These are phyloP conservation scores for Mycena sanguinolenta DNA, from an alignment of 768 basidiomycete species.

Conservation along the genomic window DNA sequence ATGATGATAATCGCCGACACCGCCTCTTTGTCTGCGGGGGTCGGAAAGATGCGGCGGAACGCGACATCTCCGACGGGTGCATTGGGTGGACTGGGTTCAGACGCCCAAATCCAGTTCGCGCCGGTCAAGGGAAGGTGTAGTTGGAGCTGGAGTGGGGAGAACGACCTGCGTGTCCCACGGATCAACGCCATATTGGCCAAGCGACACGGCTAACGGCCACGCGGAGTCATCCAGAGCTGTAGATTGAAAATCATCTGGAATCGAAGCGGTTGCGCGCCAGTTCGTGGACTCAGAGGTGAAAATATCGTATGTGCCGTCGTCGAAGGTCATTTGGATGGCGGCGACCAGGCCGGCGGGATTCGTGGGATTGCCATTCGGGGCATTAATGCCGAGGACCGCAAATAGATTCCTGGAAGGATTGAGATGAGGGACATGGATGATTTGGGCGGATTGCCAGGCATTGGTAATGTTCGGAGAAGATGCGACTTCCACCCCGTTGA, in stretches of 20 bases:
- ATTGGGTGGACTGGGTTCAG: conserved; percentile 31
- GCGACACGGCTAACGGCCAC: conserved; percentile 37
- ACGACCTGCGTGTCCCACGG: conserved; percentile 42
- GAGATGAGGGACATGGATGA: conserved; percentile 33
- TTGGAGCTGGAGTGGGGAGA: conserved; percentile 26
- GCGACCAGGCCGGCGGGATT: conserved; percentile 45
- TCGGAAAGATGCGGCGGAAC: conserved; percentile 44
- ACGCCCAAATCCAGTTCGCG: conserved; percentile 47
- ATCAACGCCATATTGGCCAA: conserved; percentile 39
- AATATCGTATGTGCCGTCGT: conserved; percentile 41
- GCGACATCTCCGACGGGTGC: conserved; percentile 43
- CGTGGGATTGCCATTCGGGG: conserved; percentile 17
- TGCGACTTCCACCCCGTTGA: conserved; percentile 42
- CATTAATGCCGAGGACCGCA: conserved; percentile 45
- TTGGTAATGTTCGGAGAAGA: conserved; percentile 37
- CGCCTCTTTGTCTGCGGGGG: conserved; percentile 40
- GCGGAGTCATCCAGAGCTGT: conserved; percentile 37
- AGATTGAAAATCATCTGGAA: conserved; percentile 42
- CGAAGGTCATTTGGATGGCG: conserved; percentile 41
- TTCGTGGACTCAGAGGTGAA: conserved; percentile 40
- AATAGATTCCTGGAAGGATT: conserved; percentile 40
- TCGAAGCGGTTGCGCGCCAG: conserved; percentile 41
- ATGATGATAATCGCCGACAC: conserved; percentile 39
- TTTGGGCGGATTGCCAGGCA: conserved; percentile 42
- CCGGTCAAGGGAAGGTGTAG: conserved; percentile 36